Base-by-base conservation (phyloP, 2,329 filamentous ascomycete genomes). In the Scytalidium sp. region DNA sequence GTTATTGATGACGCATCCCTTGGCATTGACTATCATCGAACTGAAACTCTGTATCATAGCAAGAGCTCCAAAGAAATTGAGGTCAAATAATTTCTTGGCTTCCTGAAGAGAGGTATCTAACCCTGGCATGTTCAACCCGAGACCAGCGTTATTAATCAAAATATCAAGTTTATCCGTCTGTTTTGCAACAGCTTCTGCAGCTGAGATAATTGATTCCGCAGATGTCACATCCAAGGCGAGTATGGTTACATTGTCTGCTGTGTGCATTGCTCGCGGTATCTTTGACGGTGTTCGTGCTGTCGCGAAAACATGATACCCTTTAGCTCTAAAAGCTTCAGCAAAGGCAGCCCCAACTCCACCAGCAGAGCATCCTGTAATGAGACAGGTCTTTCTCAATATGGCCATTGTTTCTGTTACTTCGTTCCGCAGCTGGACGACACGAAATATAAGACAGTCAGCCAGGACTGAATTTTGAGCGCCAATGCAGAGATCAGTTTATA, bases 71-170 rank as follows among this genome's bases (percentile, higher is more conserved):
- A 62, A 64, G 41, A 65, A 54, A 25, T 66, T 66, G 25, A 57
- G 54, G 41, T 70, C 67, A 47, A 67, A 70, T 21, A 59, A 59
- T 1, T 53, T 50, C 13, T 61, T 59, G 4, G 66, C 62, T 17
- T 61, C 61, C 32, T 57, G 52, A 6, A 69, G 21, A 13, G 60
- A 53, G 17, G 59, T 57, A 50, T 73, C 70, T 15, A 67, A 49
- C 2, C 66, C 50, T 4, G 67, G 65, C 50, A 60, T 59, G 9
- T 53, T 47, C 44, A 62, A 62, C 36, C 61, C 61, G 17, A 58
- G 53, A 10, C 68, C 73, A 2, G 73, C 70, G 56, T 74, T 73
- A 56, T 75, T 75, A 52, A 75, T 62, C n/a, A 76, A 64, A 32
- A 75, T 65, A 52, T 75, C 69, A 11, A 76, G 58, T 19, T 58